A percentile compares a stretch with the other conserved stretches of the same genome.
These are phyloP conservation scores for Nemania sp. DNA, from an alignment of 2,329 filamentous ascomycete genomes.

Conservation along the genomic window DNA sequence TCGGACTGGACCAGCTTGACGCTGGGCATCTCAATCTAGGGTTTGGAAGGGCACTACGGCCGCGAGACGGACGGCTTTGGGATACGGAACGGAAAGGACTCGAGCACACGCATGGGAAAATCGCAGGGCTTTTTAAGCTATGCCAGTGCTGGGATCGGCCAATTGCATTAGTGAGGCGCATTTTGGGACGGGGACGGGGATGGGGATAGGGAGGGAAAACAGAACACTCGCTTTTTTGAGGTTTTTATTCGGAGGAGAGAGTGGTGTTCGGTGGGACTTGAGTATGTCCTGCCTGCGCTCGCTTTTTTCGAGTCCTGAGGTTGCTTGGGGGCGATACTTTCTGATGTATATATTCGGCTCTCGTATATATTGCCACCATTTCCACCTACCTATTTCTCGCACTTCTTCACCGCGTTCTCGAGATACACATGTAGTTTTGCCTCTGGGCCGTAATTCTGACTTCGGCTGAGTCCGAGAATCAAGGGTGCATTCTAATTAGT, in stretches of 20 bases:
- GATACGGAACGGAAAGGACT: too few relatives aligned
- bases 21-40: slow-evolving; percentile 18
- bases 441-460: too few relatives aligned
- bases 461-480: not conserved
- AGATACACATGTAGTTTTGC: too few relatives aligned
- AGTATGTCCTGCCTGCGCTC: not conserved
- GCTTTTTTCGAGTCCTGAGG: not conserved
- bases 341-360: slow-evolving; percentile 22
- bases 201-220: not conserved
- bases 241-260: too few relatives aligned
- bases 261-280: too few relatives aligned
- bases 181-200: not conserved
- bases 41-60: slow-evolving; percentile 25
- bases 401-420: too few relatives aligned
- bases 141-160: not conserved
- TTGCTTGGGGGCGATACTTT: slow-evolving; percentile 3
- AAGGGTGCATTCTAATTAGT: too few relatives aligned
- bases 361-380: not conserved
- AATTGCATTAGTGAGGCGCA: slow-evolving; percentile 19
- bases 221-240: slow-evolving; percentile 16
- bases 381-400: not conserved
- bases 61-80: too few relatives aligned
- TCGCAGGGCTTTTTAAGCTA: not conserved
- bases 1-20: too few relatives aligned
- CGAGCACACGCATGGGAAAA: slow-evolving; percentile 1